Evolutionary conservation across 345 rosid species (phyloP).

Genomic region (Nephelium lappaceum): DNA sequence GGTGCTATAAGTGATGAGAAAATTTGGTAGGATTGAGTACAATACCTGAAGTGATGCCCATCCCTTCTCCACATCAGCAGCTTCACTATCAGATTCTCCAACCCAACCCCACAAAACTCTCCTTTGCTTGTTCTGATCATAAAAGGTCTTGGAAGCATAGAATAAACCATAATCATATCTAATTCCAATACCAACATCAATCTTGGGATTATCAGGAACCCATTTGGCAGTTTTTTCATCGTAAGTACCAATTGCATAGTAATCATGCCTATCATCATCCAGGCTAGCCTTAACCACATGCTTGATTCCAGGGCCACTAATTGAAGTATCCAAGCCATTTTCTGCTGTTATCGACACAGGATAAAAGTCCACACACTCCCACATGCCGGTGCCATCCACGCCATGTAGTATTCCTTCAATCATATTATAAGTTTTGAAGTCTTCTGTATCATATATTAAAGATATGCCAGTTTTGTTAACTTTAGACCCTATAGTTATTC

Average conservation of each 20-base stretch:
- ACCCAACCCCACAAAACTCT: constrained; percentile 82
- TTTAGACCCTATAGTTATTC: constrained; percentile 75
- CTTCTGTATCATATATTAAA: constrained; percentile 73
- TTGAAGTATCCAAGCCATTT: constrained; percentile 60
- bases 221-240: constrained; percentile 44
- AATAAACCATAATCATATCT: constrained; percentile 71
- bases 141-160: constrained; percentile 76
- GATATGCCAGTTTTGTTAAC: constrained; percentile 67
- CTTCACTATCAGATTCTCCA: constrained; percentile 65
- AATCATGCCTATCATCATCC: constrained; percentile 64
- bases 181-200: constrained; percentile 68
- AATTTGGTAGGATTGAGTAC: background rate
- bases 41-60: constrained; percentile 79
- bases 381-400: constrained; percentile 84
- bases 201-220: constrained; percentile 53
- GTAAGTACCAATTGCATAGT: constrained; percentile 67
- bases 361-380: constrained; percentile 85
- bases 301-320: constrained; percentile 47
- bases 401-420: constrained; percentile 49
- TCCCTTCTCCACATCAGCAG: constrained; percentile 64
- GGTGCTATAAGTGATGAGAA: background rate
- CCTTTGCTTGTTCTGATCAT: constrained; percentile 51
- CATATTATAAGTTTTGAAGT: constrained; percentile 55
- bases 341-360: constrained; percentile 44
- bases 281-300: constrained; percentile 66